Evolutionary conservation across 1,139 yeast species (phyloP).

Genomic region (Oligophagozyma castellii): DNA sequence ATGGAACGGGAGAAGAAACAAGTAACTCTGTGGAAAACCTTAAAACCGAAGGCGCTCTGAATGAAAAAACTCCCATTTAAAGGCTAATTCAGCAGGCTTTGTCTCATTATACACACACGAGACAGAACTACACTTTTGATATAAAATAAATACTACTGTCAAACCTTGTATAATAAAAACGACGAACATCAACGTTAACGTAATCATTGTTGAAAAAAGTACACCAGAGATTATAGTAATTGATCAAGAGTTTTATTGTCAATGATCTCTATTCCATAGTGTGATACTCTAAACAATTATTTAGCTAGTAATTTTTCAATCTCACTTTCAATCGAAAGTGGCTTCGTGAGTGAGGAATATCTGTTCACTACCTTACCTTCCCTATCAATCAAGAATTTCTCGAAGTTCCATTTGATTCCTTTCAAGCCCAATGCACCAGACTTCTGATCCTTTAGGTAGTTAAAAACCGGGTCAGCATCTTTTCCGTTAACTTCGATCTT

Average conservation of each 20-base stretch:
- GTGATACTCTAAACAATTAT: no score
- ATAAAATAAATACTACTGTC: no score
- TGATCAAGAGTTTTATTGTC: no score
- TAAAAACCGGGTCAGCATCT: conserved; percentile 67
- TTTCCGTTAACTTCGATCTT: conserved; percentile 86
- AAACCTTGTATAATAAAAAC: no score
- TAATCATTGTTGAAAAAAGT: no score
- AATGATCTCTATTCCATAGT: no score
- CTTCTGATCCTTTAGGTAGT: conserved; percentile 47
- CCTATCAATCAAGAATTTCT: conserved; percentile 67
- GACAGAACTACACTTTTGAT: no score
- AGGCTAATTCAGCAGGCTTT: no score
- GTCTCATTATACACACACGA: no score
- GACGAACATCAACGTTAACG: no score
- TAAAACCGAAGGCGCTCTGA: conserved; percentile 1
- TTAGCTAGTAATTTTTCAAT: conserved; percentile 37
- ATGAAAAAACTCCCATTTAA: no score
- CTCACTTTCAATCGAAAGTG: conserved; percentile 38
- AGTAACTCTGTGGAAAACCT: not conserved
- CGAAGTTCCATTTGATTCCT: conserved; percentile 92
- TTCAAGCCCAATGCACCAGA: conserved; percentile 60
- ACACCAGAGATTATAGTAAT: no score
- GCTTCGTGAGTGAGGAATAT: conserved; percentile 56
- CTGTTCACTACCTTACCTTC: conserved; percentile 63
- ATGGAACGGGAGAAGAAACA: conserved; percentile 6